Percentiles rank a stretch among this genome's conserved stretches.
Evolutionary conservation across 139 green algal genomes (phyloP).

Genomic region (Raphidocelis subcapitata): DNA sequence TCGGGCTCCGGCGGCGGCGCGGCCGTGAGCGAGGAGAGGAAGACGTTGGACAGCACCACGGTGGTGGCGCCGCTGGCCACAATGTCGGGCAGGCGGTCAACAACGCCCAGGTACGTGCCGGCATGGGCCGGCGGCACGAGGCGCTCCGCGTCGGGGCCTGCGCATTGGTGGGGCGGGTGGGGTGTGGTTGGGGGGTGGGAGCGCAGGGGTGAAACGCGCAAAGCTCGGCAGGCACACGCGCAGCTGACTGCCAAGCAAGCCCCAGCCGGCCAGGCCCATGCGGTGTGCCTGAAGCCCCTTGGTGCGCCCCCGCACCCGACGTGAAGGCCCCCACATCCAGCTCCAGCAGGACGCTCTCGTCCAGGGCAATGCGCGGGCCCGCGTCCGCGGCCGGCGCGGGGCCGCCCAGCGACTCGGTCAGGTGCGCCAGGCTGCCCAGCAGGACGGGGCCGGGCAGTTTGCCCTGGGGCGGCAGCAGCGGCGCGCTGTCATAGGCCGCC

Average conservation of each 20-base stretch:
- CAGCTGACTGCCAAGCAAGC: too few relatives aligned
- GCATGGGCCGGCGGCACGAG: conserved; percentile 39
- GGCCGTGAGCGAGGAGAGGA: conserved; percentile 11
- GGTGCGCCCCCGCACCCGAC: background rate
- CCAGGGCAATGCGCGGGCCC: conserved; percentile 24
- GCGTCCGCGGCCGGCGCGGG: background rate
- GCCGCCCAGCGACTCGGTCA: conserved; percentile 44
- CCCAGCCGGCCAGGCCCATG: too few relatives aligned
- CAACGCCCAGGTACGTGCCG: conserved; percentile 65
- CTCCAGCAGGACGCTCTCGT: conserved; percentile 55
- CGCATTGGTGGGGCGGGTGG: background rate
- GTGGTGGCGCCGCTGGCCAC: conserved; percentile 43
- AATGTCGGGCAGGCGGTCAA: conserved; percentile 47
- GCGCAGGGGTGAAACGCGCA: too few relatives aligned
- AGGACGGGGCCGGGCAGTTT: conserved; percentile 27
- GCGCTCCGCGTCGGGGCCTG: conserved; percentile 37
- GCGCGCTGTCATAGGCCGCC: conserved; percentile 39
- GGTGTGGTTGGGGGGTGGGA: too few relatives aligned
- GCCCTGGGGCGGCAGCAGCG: conserved; percentile 29
- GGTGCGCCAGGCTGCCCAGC: conserved; percentile 50
- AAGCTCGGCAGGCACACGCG: too few relatives aligned
- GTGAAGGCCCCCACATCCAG: conserved; percentile 64
- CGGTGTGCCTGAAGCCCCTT: too few relatives aligned
- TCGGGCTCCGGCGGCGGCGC: background rate
- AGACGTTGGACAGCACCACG: conserved; percentile 57